Evolutionary conservation across 139 green algal genomes (phyloP), one percentile per base, ranked within the genome.

Genomic region (Chlorella sp.): DNA sequence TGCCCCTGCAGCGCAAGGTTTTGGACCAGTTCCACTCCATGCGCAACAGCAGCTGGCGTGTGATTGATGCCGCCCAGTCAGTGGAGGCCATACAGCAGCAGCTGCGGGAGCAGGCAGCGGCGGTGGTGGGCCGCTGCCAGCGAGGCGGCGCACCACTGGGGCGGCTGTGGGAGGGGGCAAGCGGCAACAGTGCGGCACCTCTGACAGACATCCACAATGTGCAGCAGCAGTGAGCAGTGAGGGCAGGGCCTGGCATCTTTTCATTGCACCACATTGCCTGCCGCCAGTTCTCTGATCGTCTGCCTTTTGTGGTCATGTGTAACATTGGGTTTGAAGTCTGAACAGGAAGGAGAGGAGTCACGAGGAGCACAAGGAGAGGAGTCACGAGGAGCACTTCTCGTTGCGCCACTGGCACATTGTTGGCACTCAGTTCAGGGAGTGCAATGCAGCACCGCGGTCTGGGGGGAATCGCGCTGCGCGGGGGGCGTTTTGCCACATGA

Each of bases 51-150:
- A 83, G 39, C 61, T 92, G 90, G 90, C 86, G 86, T 1, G 30
- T 88, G 36, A 39, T 92, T 9, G 90, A 92, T 39, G 90, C 90
- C 40, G 42, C 60, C 16, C 87, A 86, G 69, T 36, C 69, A 42
- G 86, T 93, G 21, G 91, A 93, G 0, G 81, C 42, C 12, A 84
- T 93, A 19, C 90, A 93, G 81, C 57, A 78, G 73, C 68, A 91
- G 84, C 80, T 93, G 24, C 86, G 80, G 53, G 77, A 88, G 78
- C 60, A 76, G 39, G 87, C 90, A 26, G 86, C 57, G 2, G 90
- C 73, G 22, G 83, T 86, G 48, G 64, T 90, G 34, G 89, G 66
- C 22, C 66, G 81, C 37, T 90, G 86, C 66, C 53, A 78, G 86
- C 86, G 61, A 2, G 86, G 86, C 24, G 73, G 39, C 7, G 24